Conservation (phyloP, 441 rosid species). For the Pelargonium fulgidum region DNA sequence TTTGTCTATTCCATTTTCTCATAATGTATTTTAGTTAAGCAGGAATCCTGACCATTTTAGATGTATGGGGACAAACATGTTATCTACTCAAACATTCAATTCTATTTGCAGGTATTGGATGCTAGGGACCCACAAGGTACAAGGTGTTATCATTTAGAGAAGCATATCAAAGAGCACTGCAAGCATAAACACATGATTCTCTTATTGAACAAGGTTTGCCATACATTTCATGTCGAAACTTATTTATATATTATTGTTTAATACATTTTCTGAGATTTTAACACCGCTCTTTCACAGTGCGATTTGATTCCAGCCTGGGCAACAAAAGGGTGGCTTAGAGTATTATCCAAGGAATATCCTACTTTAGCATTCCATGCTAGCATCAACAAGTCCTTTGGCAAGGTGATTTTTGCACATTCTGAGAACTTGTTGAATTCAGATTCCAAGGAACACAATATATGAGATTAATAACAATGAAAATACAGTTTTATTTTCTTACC, state of each 20-base stretch:
- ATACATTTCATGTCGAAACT: neutral
- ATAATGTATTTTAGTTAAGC: neutral
- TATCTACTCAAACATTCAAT: neutral
- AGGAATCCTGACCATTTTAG: neutral
- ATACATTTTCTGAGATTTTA: neutral
- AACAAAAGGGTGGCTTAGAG: constrained; percentile 85
- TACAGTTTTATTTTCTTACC: neutral
- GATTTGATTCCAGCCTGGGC: constrained; percentile 98
- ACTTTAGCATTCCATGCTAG: constrained; percentile 97
- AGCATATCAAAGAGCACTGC: constrained; percentile 86
- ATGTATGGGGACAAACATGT: neutral
- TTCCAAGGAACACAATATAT: neutral
- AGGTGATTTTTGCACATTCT: constrained; percentile 34
- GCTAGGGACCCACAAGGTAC: constrained; percentile 96
- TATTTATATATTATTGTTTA: neutral
- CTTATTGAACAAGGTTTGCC: constrained; percentile 70
- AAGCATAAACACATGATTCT: constrained; percentile 82
- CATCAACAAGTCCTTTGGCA: constrained; percentile 81
- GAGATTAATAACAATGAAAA: neutral
- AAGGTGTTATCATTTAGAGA: constrained; percentile 82
- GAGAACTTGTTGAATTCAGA: neutral
- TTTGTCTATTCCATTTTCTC: neutral
- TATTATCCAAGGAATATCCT: constrained; percentile 86
- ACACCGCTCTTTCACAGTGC: constrained; percentile 40
- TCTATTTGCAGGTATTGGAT: constrained; percentile 69